Conservation (phyloP, 306 rosid species). For the Oemleria cerasiformis region DNA sequence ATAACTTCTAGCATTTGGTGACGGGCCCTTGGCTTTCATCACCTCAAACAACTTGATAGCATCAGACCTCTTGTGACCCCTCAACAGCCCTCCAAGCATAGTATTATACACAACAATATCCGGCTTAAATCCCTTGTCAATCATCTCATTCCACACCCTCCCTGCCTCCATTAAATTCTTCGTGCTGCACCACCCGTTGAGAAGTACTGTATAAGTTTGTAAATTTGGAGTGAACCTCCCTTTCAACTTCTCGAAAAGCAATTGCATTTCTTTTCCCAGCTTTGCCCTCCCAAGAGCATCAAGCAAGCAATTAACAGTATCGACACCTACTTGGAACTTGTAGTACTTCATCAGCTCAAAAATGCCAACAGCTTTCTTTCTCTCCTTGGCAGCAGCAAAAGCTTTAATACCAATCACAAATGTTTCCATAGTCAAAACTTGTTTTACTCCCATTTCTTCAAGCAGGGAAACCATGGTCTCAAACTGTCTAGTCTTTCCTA, state of each 20-base stretch:
- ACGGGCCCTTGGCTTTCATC: constrained; percentile 86
- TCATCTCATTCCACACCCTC: constrained; percentile 89
- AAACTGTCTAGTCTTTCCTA: constrained; percentile 85
- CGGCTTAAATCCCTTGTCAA: constrained; percentile 70
- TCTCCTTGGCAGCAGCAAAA: constrained; percentile 80
- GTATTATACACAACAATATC: constrained; percentile 77
- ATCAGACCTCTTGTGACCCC: constrained; percentile 71
- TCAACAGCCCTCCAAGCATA: constrained; percentile 76
- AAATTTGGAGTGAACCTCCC: constrained; percentile 56
- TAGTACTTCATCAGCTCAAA: constrained; percentile 86
- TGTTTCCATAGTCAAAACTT: constrained; percentile 72
- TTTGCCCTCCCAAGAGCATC: constrained; percentile 69
- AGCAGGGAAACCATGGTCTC: constrained; percentile 87
- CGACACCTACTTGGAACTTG: constrained; percentile 54
- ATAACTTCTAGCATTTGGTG: constrained; percentile 62
- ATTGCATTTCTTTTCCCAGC: constrained; percentile 78
- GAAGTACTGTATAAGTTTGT: constrained; percentile 72
- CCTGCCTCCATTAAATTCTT: constrained; percentile 84
- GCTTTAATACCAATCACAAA: constrained; percentile 67
- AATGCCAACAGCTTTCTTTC: constrained; percentile 78
- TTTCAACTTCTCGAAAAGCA: constrained; percentile 62
- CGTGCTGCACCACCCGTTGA: constrained; percentile 76
- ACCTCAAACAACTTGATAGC: constrained; percentile 81
- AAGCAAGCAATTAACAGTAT: constrained; percentile 72
- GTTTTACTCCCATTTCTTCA: constrained; percentile 85